Evolutionary conservation across 495 filamentous ascomycete species (phyloP).

Genomic region (Cudoniella acicularis): DNA sequence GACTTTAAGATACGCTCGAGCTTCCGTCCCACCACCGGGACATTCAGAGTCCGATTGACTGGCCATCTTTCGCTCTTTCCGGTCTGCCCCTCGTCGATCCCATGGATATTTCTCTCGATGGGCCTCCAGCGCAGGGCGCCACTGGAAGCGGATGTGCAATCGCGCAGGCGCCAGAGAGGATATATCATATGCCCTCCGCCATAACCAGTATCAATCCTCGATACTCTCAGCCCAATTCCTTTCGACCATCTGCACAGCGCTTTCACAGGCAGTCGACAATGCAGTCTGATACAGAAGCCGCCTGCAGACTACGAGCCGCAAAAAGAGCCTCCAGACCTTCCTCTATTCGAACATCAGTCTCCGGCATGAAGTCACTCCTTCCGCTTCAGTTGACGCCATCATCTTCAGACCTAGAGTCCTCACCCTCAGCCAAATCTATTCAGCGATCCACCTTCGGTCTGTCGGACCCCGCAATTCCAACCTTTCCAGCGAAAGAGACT

Average conservation of each 20-base stretch:
- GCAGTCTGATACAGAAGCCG: not conserved
- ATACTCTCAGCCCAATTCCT: not conserved
- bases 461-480: not conserved
- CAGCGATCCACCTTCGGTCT: constrained; percentile 9
- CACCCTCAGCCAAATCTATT: constrained; percentile 1
- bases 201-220: not conserved
- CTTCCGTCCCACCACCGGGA: not conserved
- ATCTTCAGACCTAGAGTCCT: not conserved
- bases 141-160: not conserved
- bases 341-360: constrained; percentile 12
- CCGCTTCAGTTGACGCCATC: constrained; percentile 17
- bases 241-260: not conserved
- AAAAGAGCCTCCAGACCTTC: not conserved
- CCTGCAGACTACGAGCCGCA: not conserved
- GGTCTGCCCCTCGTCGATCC: not conserved
- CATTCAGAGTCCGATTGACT: not conserved
- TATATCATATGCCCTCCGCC: not conserved
- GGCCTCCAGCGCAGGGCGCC: not conserved
- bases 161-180: not conserved
- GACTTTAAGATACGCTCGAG: not conserved
- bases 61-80: not conserved
- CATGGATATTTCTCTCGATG: not conserved
- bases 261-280: not conserved
- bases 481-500: not conserved
- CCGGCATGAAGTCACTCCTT: constrained; percentile 23